A percentile compares a stretch with the other conserved stretches of the same genome.
These are phyloP conservation scores for Paulinella micropora DNA, from an alignment of 78 protist genomes.

Conservation along the genomic window DNA sequence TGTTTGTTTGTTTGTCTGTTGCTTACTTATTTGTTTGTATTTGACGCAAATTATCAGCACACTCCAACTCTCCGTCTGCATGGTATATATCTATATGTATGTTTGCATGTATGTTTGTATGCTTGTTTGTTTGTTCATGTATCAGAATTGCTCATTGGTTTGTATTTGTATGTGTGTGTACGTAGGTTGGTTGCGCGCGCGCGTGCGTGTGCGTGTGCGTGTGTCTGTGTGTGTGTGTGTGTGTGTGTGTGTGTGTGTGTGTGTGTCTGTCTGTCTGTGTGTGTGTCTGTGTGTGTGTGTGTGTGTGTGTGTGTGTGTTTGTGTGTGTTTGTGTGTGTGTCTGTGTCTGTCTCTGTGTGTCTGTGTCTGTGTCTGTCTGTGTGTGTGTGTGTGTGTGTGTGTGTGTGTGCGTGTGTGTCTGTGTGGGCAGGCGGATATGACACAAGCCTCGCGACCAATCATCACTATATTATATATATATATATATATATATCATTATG, in stretches of 20 bases:
- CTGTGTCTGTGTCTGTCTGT: not conserved
- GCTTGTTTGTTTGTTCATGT: too few species aligned
- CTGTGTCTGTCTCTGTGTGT: not conserved
- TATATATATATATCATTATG: not conserved
- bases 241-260: not conserved
- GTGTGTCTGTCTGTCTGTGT: not conserved
- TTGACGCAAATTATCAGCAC: too few species aligned
- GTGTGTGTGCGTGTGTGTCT: not conserved
- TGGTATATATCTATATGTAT: too few species aligned
- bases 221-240: not conserved
- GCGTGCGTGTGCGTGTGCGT: not conserved
- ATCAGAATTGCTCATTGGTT: too few species aligned
- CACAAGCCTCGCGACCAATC: not conserved
- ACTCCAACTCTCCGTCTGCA: too few species aligned
- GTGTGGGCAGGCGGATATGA: not conserved
- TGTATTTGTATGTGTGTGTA: not conserved
- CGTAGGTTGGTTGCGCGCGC: not conserved
- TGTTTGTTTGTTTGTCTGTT: too few species aligned
- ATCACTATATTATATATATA: not conserved
- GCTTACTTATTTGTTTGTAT: too few species aligned
- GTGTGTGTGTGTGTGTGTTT: not conserved
- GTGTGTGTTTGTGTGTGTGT: not conserved
- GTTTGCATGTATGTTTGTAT: too few species aligned
- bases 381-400: not conserved
- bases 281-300: not conserved